Evolutionary conservation across 2,329 filamentous ascomycete species (phyloP).

Genomic region (Phialocephala sp.): DNA sequence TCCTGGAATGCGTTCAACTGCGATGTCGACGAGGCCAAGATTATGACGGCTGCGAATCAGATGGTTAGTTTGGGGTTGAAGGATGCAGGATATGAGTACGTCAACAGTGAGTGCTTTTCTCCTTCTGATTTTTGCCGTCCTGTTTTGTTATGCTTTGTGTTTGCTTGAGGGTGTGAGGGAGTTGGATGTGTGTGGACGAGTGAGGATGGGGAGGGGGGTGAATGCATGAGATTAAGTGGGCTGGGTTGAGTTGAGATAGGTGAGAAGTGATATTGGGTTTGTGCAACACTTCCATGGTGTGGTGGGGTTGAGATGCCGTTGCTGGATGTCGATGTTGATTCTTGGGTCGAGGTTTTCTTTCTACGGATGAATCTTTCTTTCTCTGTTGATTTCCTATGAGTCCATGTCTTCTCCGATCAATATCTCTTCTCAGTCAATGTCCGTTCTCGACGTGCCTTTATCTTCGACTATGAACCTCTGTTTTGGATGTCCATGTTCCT

Average conservation of each 20-base stretch:
- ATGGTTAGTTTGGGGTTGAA: constrained; percentile 55
- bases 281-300: no score
- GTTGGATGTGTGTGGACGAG: background rate
- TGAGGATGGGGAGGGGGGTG: no score
- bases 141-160: background rate
- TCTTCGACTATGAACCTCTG: no score
- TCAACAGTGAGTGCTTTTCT: constrained; percentile 49
- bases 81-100: constrained; percentile 59
- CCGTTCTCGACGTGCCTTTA: no score
- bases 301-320: background rate
- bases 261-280: no score
- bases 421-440: no score
- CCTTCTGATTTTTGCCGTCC: background rate
- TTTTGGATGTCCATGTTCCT: no score
- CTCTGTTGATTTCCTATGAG: no score
- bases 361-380: no score
- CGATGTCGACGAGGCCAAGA: constrained; percentile 53
- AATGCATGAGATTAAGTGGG: no score
- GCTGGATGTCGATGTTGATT: background rate
- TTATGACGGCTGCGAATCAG: constrained; percentile 52
- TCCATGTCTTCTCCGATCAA: no score
- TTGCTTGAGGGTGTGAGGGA: background rate
- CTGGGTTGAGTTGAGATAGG: no score
- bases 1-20: constrained; percentile 59
- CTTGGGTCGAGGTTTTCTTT: constrained; percentile 61